Conservation (phyloP, 2,329 filamentous ascomycete genomes). For the Tolypocladium pustulatum region DNA sequence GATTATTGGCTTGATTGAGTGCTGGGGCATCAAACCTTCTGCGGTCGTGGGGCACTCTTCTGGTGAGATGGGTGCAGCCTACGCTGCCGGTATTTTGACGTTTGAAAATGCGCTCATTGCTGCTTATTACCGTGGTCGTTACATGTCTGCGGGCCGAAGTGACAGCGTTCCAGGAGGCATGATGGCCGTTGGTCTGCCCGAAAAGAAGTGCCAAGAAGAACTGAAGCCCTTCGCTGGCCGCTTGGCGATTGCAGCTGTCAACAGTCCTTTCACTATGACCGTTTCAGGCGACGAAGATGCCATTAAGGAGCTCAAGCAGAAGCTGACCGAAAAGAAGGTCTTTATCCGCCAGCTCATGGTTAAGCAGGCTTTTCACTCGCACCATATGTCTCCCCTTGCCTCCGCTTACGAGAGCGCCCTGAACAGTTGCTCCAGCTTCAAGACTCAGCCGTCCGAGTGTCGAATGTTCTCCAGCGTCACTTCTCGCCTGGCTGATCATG, state of each 20-base stretch:
- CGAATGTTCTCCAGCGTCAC: neutral
- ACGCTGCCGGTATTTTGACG: neutral
- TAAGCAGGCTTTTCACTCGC: neutral
- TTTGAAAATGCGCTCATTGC: neutral
- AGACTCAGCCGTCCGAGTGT: neutral
- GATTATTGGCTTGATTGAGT: conserved; percentile 21
- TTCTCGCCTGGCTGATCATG: neutral
- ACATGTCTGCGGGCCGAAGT: neutral
- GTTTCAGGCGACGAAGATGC: neutral
- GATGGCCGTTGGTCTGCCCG: neutral
- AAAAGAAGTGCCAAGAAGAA: neutral
- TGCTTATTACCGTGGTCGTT: neutral
- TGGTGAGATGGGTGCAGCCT: neutral
- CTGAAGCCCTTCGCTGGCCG: neutral
- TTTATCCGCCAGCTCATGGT: neutral
- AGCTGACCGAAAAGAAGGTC: neutral
- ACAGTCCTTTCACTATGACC: neutral
- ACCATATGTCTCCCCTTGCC: neutral
- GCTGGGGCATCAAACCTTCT: neutral
- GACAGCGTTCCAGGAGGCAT: neutral
- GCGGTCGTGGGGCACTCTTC: neutral
- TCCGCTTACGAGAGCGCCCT: neutral
- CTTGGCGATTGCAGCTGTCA: neutral
- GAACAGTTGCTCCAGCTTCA: neutral
- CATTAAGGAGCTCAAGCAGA: neutral